These are phyloP conservation scores for Dioscorea zingiberensis DNA, from an alignment of 106 monocot species.

Conservation along the genomic window DNA sequence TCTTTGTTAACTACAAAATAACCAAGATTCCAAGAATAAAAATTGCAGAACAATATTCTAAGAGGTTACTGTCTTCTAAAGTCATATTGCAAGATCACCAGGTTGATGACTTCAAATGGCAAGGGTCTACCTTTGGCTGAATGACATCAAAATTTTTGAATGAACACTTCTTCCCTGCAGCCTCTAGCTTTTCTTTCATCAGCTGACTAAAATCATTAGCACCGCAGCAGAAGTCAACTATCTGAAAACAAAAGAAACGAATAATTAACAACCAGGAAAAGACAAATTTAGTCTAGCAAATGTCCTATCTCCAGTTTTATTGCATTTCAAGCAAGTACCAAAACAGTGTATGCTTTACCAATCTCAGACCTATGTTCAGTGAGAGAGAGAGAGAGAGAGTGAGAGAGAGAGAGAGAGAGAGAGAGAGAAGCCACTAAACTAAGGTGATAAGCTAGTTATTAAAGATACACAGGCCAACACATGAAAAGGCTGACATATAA, in stretches of 20 bases:
- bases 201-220: conserved; percentile 66
- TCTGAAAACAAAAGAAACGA: conserved; percentile 29
- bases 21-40: not conserved
- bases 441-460: too few species aligned
- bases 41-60: not conserved
- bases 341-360: too few species aligned
- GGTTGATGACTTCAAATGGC: not conserved
- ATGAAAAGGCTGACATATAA: too few species aligned
- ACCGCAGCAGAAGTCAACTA: conserved; percentile 83
- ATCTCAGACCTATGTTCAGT: too few species aligned
- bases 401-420: too few species aligned
- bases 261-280: not conserved
- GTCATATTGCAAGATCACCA: not conserved
- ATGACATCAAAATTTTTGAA: conserved; percentile 71
- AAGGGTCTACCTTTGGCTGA: conserved; percentile 44
- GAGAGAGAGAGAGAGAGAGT: too few species aligned
- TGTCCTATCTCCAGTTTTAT: not conserved
- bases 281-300: not conserved
- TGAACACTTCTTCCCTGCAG: conserved; percentile 39
- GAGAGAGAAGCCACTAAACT: too few species aligned
- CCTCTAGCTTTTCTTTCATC: conserved; percentile 73
- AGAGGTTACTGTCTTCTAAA: not conserved
- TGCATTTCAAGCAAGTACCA: not conserved
- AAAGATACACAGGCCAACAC: too few species aligned
- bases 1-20: not conserved